These are phyloP conservation scores for Microdochium bolleyi DNA, from an alignment of 2,329 filamentous ascomycete genomes.

Conservation along the genomic window DNA sequence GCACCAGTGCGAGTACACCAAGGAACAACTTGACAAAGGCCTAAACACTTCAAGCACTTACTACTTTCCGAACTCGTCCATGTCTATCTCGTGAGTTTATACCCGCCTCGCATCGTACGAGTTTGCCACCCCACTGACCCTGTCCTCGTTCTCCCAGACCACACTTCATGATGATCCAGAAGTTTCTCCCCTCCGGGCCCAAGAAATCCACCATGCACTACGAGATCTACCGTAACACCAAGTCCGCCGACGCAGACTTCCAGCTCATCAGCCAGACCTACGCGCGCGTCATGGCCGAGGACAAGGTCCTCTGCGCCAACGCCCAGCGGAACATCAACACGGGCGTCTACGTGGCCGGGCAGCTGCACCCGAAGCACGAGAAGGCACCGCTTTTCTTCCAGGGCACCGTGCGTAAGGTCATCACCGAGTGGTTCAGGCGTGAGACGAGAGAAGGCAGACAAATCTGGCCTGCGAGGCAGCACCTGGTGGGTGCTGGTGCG, in stretches of 20 bases:
- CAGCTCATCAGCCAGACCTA: not conserved
- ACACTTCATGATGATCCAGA: slow-evolving; percentile 1
- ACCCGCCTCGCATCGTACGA: not conserved
- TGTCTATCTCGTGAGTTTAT: slow-evolving; percentile 1
- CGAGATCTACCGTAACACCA: slow-evolving; percentile 1
- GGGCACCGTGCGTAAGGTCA: not conserved
- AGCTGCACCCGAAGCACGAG: slow-evolving; percentile 1
- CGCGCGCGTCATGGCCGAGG: not conserved
- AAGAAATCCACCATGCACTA: slow-evolving; percentile 1
- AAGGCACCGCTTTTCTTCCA: slow-evolving; percentile 2
- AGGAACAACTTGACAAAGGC: slow-evolving; percentile 1
- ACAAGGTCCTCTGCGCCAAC: slow-evolving; percentile 1
- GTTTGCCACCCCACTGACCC: too few species aligned
- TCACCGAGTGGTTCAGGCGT: not conserved
- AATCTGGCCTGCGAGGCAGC: slow-evolving; percentile 1
- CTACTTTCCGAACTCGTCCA: slow-evolving; percentile 1
- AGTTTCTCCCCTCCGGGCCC: not conserved
- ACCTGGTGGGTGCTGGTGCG: not conserved
- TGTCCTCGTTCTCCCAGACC: too few species aligned
- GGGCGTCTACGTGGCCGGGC: not conserved
- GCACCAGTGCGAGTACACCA: not conserved
- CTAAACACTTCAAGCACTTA: slow-evolving; percentile 1
- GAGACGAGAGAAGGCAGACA: not conserved
- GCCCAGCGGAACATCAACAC: slow-evolving; percentile 1
- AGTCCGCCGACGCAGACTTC: slow-evolving; percentile 1